These are phyloP conservation scores for Diaporthe vaccinii DNA, from an alignment of 2,329 filamentous ascomycete species.

Conservation along the genomic window DNA sequence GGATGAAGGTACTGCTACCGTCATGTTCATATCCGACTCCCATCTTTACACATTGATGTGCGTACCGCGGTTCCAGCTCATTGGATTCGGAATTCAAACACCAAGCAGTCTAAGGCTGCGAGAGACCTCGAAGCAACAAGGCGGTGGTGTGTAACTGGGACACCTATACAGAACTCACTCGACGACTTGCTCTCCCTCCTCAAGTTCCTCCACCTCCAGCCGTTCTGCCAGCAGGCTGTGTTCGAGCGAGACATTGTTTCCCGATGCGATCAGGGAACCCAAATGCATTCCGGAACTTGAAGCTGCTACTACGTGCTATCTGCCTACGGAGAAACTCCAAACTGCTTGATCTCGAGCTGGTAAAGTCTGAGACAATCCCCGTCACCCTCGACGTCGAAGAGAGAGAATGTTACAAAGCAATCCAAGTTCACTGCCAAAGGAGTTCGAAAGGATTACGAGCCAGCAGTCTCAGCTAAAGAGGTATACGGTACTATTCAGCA, in stretches of 20 bases:
- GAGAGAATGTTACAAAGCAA: neutral
- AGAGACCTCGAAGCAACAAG: neutral
- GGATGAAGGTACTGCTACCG: neutral
- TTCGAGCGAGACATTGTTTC: neutral
- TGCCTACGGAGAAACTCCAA: neutral
- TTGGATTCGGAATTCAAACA: neutral
- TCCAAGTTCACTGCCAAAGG: neutral
- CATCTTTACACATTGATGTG: neutral
- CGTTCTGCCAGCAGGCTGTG: neutral
- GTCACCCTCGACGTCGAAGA: neutral
- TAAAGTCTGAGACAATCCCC: neutral
- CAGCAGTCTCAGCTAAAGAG: neutral
- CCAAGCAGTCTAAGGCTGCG: neutral
- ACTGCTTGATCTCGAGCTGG: neutral
- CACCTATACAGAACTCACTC: neutral
- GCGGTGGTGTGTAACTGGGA: neutral
- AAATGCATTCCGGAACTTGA: neutral
- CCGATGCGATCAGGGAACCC: neutral
- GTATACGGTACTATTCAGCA: neutral
- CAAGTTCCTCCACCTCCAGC: neutral
- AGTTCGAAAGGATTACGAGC: neutral
- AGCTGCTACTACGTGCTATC: neutral
- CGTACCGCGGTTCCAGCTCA: neutral
- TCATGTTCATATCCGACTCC: rapidly evolving
- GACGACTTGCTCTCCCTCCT: neutral